phyloP scores from a whole-genome alignment of 23 red algal genomes.

The Gracilaria caudata region DNA sequence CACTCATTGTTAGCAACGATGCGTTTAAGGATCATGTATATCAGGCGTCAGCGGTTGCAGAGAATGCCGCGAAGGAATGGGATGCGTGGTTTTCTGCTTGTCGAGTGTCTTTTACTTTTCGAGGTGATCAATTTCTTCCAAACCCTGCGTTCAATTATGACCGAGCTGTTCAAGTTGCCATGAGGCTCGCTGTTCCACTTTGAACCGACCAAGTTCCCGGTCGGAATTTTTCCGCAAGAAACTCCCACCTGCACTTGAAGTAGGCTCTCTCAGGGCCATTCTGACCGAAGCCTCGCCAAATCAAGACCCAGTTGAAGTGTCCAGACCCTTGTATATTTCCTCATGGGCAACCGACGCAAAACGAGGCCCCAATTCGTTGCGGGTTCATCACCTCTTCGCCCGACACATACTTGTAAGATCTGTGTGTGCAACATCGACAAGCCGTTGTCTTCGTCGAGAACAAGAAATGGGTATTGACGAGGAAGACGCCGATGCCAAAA shows the following conservation, averaged over 20 bases:
- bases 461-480: no score
- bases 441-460: no score
- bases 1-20: slow-evolving; percentile 80
- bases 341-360: not conserved
- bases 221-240: not conserved
- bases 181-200: not conserved
- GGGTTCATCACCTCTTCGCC: no score
- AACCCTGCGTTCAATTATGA: slow-evolving; percentile 76
- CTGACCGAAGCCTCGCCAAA: not conserved
- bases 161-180: slow-evolving; percentile 35
- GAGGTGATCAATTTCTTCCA: slow-evolving; percentile 70
- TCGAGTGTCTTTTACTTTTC: slow-evolving; percentile 74
- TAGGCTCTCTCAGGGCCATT: not conserved
- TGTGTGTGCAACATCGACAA: no score
- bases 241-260: not conserved
- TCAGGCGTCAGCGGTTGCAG: slow-evolving; percentile 45
- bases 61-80: not conserved
- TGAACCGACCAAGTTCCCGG: not conserved
- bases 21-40: slow-evolving; percentile 68
- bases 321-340: not conserved
- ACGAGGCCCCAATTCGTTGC: no score
- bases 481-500: no score
- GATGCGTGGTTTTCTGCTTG: slow-evolving; percentile 59
- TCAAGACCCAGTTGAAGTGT: no score
- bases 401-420: no score